Conservation (phyloP, 2,329 filamentous ascomycete genomes). For the Phyllosticta capitalensis region DNA sequence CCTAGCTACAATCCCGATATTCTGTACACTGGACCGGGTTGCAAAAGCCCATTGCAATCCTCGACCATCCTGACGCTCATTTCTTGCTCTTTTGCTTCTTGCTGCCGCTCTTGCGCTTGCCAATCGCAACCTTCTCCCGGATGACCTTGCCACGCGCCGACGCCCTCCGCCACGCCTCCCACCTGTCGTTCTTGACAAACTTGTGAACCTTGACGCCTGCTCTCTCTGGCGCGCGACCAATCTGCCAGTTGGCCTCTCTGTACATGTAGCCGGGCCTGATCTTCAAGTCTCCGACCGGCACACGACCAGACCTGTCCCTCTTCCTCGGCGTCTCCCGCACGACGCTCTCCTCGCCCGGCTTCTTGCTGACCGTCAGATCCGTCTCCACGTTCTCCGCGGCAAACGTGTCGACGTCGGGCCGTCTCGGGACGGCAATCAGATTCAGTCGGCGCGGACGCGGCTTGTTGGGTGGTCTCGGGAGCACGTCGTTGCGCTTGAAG, state of each 20-base stretch:
- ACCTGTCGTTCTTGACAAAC: constrained; percentile 51
- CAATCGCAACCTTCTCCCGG: constrained; percentile 46
- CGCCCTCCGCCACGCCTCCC: constrained; percentile 56
- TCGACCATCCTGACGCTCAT: background rate
- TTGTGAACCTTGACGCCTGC: constrained; percentile 46
- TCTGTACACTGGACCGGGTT: background rate
- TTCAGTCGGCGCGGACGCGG: constrained; percentile 66
- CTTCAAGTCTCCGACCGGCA: constrained; percentile 21
- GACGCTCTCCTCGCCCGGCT: constrained; percentile 14
- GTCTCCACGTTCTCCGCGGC: background rate
- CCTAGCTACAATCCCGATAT: background rate
- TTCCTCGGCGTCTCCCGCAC: constrained; percentile 18
- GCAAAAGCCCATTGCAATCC: background rate
- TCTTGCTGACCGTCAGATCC: constrained; percentile 6
- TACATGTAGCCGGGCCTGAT: constrained; percentile 53
- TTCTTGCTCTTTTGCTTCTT: constrained; percentile 5
- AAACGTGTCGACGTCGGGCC: constrained; percentile 12
- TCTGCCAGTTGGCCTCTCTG: constrained; percentile 57
- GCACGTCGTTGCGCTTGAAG: constrained; percentile 68
- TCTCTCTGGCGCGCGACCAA: constrained; percentile 54
- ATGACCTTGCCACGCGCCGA: constrained; percentile 41
- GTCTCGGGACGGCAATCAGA: constrained; percentile 48
- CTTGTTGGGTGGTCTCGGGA: constrained; percentile 68
- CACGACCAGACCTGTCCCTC: constrained; percentile 14
- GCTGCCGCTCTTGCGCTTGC: constrained; percentile 18